These are phyloP conservation scores for Cystobasidium slooffiae DNA, from an alignment of 1,284 basidiomycete species.

Conservation along the genomic window DNA sequence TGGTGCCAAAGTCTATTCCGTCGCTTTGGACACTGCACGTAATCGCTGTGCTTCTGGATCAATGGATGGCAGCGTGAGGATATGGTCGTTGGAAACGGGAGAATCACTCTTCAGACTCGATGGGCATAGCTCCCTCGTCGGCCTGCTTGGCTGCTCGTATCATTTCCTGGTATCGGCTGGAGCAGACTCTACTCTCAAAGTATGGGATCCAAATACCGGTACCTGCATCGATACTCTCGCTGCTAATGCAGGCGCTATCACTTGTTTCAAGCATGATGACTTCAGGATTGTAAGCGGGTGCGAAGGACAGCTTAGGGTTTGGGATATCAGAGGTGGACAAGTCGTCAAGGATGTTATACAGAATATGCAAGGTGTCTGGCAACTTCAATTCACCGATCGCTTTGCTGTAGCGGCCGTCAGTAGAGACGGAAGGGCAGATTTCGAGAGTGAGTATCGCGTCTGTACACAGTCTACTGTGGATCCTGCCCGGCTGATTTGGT, in stretches of 20 bases:
- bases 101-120: constrained; percentile 73
- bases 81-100: constrained; percentile 85
- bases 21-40: constrained; percentile 63
- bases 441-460: constrained; percentile 46
- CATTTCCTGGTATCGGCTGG: constrained; percentile 89
- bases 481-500: neutral
- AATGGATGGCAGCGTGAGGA: constrained; percentile 80
- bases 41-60: constrained; percentile 91
- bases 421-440: constrained; percentile 50
- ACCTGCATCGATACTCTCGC: constrained; percentile 77
- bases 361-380: constrained; percentile 90
- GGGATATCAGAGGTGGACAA: constrained; percentile 84
- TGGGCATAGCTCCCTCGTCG: constrained; percentile 55
- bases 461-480: neutral
- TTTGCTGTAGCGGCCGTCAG: constrained; percentile 81
- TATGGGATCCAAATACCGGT: constrained; percentile 86
- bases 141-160: constrained; percentile 64
- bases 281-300: constrained; percentile 91
- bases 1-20: constrained; percentile 87
- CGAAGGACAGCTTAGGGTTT: constrained; percentile 95
- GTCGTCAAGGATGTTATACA: constrained; percentile 83
- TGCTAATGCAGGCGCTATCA: constrained; percentile 90
- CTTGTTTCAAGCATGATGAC: constrained; percentile 96
- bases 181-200: constrained; percentile 85
- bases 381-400: constrained; percentile 87